Evolutionary conservation across 148 eudicot species (phyloP).

Genomic region (Nepenthes gracilis): DNA sequence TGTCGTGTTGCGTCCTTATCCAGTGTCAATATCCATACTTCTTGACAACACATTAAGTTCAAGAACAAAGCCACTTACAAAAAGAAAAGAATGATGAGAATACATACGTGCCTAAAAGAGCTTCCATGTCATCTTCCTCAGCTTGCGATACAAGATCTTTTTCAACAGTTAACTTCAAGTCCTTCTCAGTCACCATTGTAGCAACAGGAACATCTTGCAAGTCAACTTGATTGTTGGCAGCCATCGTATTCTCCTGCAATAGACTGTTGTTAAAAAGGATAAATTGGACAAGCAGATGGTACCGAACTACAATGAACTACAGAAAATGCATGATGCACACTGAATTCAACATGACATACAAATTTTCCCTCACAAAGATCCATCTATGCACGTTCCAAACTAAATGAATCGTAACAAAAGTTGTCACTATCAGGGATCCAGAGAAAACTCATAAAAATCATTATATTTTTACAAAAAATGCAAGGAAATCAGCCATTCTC

Average conservation of each 20-base stretch:
- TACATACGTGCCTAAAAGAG: conserved; percentile 94
- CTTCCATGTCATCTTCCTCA: conserved; percentile 99
- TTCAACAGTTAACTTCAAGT: conserved; percentile 79
- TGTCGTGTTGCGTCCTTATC: no score
- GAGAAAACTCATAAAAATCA: no score
- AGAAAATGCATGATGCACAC: neutral
- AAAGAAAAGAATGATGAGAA: no score
- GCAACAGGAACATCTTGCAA: conserved; percentile 52
- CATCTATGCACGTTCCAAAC: no score
- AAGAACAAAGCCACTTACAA: neutral
- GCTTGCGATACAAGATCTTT: conserved; percentile 92
- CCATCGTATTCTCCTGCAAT: conserved; percentile 61
- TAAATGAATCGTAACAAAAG: no score
- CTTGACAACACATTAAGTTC: no score
- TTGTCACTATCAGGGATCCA: no score
- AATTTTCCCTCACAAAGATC: no score
- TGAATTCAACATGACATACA: no score
- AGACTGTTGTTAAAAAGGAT: neutral
- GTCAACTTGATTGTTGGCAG: conserved; percentile 28
- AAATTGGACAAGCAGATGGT: neutral
- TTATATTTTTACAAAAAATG: no score
- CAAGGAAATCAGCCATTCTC: no score
- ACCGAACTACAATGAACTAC: neutral
- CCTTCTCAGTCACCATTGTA: conserved; percentile 36
- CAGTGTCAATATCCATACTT: no score